These are phyloP conservation scores for Phaeotremella fagi DNA, from an alignment of 768 basidiomycete genomes.

Conservation along the genomic window DNA sequence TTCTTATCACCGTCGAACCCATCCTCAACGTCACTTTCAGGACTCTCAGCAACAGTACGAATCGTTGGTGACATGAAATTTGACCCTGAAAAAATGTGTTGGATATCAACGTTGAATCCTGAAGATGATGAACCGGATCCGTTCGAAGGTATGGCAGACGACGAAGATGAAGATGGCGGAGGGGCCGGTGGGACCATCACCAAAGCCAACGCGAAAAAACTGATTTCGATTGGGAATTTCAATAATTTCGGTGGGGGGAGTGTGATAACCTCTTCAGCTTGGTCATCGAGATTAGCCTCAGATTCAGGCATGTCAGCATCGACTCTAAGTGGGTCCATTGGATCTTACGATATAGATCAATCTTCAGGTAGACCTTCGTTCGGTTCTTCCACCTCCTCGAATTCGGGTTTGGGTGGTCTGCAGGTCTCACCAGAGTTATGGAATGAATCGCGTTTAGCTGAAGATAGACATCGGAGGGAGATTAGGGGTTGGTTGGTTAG, in stretches of 20 bases:
- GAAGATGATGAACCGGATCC: slow-evolving; percentile 94
- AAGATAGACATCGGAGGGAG: slow-evolving; percentile 74
- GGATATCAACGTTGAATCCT: slow-evolving; percentile 72
- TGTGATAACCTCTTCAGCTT: slow-evolving; percentile 13
- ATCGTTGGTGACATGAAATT: slow-evolving; percentile 98
- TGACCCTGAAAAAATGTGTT: slow-evolving; percentile 89
- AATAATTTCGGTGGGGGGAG: neutral
- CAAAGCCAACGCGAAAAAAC: slow-evolving; percentile 53
- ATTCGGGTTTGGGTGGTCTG: too few relatives aligned
- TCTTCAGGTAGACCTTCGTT: neutral
- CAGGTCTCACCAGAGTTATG: slow-evolving; percentile 72
- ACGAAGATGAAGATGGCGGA: slow-evolving; percentile 73
- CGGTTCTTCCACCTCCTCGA: neutral
- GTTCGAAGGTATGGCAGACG: slow-evolving; percentile 88
- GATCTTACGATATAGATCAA: slow-evolving; percentile 15
- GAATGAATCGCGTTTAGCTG: slow-evolving; percentile 67
- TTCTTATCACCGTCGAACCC: slow-evolving; percentile 47
- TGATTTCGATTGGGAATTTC: slow-evolving; percentile 6
- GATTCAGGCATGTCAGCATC: slow-evolving; percentile 33
- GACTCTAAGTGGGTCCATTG: neutral
- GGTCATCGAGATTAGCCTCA: slow-evolving; percentile 44
- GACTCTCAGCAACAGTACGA: slow-evolving; percentile 53
- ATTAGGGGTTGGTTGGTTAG: slow-evolving; percentile 68
- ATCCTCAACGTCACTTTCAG: neutral
- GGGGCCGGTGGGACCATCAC: slow-evolving; percentile 69